Conservation (phyloP, 768 basidiomycete genomes). For the Pleurotus cornucopiae region DNA sequence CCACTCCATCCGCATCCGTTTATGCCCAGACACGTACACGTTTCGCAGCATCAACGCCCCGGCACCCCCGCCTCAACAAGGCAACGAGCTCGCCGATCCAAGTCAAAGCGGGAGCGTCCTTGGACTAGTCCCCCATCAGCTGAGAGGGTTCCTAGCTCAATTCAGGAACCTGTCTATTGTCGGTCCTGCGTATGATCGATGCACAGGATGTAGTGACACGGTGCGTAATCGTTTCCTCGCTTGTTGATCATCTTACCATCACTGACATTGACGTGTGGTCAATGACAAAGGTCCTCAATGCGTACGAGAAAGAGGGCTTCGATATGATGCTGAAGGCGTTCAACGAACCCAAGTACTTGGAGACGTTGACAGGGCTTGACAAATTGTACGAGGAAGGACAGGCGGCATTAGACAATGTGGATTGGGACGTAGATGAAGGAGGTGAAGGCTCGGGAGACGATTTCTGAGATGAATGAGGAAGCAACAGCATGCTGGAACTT, state of each 20-base stretch:
- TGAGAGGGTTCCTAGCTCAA: conserved; percentile 85
- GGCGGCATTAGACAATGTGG: conserved; percentile 61
- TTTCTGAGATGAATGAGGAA: conserved; percentile 15
- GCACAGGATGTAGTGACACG: conserved; percentile 86
- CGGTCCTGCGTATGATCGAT: conserved; percentile 81
- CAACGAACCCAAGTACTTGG: conserved; percentile 75
- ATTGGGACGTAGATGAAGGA: conserved; percentile 70
- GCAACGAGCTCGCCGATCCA: conserved; percentile 21
- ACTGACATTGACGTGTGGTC: background rate
- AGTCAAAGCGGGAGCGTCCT: conserved; percentile 51
- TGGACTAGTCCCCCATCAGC: conserved; percentile 89
- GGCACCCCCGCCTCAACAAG: conserved; percentile 49
- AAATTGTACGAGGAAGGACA: conserved; percentile 74
- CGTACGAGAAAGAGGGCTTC: conserved; percentile 80
- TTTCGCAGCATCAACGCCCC: conserved; percentile 47
- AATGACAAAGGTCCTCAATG: conserved; percentile 62
- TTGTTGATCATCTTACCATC: background rate
- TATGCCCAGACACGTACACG: background rate
- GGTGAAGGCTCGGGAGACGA: conserved; percentile 28
- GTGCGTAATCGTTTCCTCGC: conserved; percentile 36
- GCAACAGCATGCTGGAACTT: too few relatives aligned
- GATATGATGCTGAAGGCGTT: conserved; percentile 76
- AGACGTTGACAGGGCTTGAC: conserved; percentile 75
- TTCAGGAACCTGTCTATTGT: conserved; percentile 83
- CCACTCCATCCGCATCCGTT: too few relatives aligned